A percentile compares a stretch with the other conserved stretches of the same genome.
Evolutionary conservation across 2,329 filamentous ascomycete genomes (phyloP).

Genomic region (Calonectria honghensis): DNA sequence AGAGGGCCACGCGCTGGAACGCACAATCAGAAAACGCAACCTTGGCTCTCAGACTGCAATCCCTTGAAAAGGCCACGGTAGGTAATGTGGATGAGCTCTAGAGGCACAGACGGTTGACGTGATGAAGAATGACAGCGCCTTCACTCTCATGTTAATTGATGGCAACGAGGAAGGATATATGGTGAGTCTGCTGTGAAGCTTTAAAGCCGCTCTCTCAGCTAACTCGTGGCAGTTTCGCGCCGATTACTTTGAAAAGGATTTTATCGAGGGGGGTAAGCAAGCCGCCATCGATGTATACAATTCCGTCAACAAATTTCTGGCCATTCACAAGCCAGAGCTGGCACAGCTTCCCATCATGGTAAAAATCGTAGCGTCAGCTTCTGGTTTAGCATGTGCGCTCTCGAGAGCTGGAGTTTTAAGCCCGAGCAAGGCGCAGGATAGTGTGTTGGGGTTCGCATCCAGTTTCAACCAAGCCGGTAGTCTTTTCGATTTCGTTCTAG

Average conservation of each 20-base stretch:
- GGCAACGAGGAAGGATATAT: background rate
- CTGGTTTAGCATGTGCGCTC: background rate
- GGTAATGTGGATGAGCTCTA: background rate
- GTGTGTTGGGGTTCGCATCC: background rate
- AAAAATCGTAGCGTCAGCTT: background rate
- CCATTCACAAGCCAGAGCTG: background rate
- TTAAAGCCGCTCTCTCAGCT: background rate
- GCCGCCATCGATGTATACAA: background rate
- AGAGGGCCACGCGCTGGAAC: background rate
- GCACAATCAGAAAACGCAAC: background rate
- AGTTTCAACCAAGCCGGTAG: background rate
- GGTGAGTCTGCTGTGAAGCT: background rate
- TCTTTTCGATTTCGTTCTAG: background rate
- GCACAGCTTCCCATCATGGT: background rate
- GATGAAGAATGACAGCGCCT: background rate
- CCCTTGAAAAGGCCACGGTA: background rate
- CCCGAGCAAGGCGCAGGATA: background rate
- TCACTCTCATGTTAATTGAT: background rate
- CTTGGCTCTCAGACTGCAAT: background rate
- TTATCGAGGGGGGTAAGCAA: background rate
- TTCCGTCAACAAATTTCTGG: background rate
- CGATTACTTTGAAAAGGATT: background rate
- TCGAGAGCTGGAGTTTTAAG: background rate
- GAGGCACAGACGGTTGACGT: background rate
- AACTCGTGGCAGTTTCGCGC: background rate